A percentile compares a stretch with the other conserved stretches of the same genome.
Conservation (phyloP, 2,329 filamentous ascomycete species). For the Bipolaris oryzae region DNA sequence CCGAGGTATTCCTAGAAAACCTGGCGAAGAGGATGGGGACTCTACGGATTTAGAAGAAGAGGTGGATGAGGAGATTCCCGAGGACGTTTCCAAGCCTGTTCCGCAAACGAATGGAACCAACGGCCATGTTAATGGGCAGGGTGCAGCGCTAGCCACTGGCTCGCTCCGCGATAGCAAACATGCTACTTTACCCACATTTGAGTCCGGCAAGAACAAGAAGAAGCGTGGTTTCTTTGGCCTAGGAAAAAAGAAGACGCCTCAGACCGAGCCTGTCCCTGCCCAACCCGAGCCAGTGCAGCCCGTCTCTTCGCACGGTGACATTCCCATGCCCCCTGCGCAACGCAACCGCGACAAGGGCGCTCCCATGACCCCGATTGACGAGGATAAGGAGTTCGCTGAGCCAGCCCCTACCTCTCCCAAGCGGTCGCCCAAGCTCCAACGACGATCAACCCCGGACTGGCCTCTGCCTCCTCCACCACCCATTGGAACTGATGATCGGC, state of each 20-base stretch:
- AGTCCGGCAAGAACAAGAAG: conserved; percentile 46
- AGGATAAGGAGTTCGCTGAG: conserved; percentile 39
- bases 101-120: conserved; percentile 23
- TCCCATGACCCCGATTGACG: conserved; percentile 44
- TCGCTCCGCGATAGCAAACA: conserved; percentile 49
- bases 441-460: conserved; percentile 57
- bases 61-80: conserved; percentile 32
- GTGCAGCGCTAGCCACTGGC: conserved; percentile 42
- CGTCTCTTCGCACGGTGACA: conserved; percentile 34
- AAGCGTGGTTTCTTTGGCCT: conserved; percentile 57
- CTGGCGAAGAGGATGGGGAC: conserved; percentile 63
- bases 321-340: conserved; percentile 38
- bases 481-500: conserved; percentile 32
- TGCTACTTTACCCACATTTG: conserved; percentile 36
- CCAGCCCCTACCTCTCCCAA: conserved; percentile 19
- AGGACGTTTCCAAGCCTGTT: conserved; percentile 22
- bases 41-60: conserved; percentile 58
- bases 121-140: conserved; percentile 29
- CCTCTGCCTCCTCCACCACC: conserved; percentile 53
- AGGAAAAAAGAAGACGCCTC: conserved; percentile 65
- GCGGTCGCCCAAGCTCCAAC: conserved; percentile 55
- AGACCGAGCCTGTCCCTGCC: conserved; percentile 39
- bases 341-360: conserved; percentile 31
- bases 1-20: conserved; percentile 64
- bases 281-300: conserved; percentile 38